These are phyloP conservation scores for Yarrowia yakushimensis DNA, from an alignment of 805 yeast genomes.

Conservation along the genomic window DNA sequence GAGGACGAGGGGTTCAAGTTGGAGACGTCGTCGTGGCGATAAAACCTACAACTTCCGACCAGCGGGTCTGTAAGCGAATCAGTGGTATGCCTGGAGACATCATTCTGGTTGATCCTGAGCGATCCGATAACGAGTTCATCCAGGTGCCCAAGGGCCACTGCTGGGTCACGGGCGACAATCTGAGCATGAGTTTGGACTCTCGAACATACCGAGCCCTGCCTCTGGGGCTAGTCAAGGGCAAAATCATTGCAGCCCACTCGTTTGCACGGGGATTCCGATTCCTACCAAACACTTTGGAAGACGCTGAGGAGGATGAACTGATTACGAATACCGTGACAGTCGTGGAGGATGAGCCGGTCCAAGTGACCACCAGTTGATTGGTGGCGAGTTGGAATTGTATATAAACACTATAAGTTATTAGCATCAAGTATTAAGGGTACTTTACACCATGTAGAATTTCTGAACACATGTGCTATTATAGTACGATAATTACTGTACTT, in stretches of 20 bases:
- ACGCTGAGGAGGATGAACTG: conserved; percentile 1
- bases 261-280: conserved; percentile 13
- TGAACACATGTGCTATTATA: no score
- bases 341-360: not conserved
- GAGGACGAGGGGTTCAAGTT: conserved; percentile 62
- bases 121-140: conserved; percentile 47
- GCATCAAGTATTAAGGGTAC: no score
- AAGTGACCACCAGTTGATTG: not conserved
- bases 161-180: conserved; percentile 96
- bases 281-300: not conserved
- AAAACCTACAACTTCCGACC: conserved; percentile 85
- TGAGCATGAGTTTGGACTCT: conserved; percentile 83
- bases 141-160: conserved; percentile 90
- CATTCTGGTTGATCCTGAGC: conserved; percentile 63
- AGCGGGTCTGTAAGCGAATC: conserved; percentile 85
- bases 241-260: conserved; percentile 57
- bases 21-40: conserved; percentile 88
- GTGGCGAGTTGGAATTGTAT: not conserved
- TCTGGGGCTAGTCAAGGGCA: conserved; percentile 82
- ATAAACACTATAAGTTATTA: not conserved
- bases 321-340: not conserved
- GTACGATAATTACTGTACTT: no score
- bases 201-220: conserved; percentile 88
- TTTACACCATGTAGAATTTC: no score
- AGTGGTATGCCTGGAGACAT: conserved; percentile 96